phyloP scores from a whole-genome alignment of 164 flowering plant species.

The Paratinospora sagittata region DNA sequence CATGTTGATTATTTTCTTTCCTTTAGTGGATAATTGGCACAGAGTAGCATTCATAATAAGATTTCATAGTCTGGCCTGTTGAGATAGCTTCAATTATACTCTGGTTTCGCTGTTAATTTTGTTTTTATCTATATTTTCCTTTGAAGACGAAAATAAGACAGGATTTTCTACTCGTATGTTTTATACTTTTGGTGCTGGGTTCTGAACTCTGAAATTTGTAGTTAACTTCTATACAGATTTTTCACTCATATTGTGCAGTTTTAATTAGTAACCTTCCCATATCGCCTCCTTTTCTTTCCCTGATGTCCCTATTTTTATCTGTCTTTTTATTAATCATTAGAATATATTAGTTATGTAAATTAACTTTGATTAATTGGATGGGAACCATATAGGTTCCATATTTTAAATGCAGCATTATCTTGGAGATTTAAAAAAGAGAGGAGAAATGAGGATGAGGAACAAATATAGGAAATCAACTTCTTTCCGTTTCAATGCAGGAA shows the following conservation, averaged over 20 bases:
- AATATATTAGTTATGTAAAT: slow-evolving; percentile 9
- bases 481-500: slow-evolving; percentile 82
- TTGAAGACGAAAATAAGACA: too few species aligned
- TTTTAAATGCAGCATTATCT: slow-evolving; percentile 49
- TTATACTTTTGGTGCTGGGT: not conserved
- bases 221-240: not conserved
- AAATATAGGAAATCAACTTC: slow-evolving; percentile 73
- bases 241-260: not conserved
- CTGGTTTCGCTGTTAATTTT: not conserved
- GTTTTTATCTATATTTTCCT: not conserved
- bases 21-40: not conserved
- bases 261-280: too few species aligned
- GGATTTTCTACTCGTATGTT: too few species aligned
- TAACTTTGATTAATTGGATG: slow-evolving; percentile 27
- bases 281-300: not conserved
- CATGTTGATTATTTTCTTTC: not conserved
- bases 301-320: not conserved
- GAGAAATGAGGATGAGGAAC: slow-evolving; percentile 75
- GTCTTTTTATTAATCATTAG: slow-evolving; percentile 5
- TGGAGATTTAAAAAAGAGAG: slow-evolving; percentile 49
- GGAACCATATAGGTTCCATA: slow-evolving; percentile 47
- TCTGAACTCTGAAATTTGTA: not conserved
- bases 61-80: not conserved
- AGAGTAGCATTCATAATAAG: not conserved
- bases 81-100: not conserved